Evolutionary conservation across 768 basidiomycete species (phyloP).

Genomic region (Macrolepiota dolichaula): DNA sequence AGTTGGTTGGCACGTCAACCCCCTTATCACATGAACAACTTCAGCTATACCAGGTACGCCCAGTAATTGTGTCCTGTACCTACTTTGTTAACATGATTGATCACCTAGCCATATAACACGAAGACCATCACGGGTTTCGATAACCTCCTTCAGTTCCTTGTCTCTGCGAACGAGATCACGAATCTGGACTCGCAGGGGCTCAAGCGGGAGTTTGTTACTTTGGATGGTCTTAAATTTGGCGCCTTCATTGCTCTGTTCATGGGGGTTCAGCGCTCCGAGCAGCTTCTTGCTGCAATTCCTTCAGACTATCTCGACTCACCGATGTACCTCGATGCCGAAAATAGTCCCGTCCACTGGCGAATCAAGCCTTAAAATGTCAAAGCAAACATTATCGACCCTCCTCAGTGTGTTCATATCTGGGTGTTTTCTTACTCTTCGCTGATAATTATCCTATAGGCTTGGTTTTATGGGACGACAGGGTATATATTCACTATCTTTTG

Average conservation of each 20-base stretch:
- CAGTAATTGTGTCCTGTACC: neutral
- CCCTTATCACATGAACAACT: neutral
- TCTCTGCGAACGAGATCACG: neutral
- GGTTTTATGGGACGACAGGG: neutral
- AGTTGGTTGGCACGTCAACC: neutral
- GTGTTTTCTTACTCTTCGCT: neutral
- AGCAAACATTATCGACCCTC: neutral
- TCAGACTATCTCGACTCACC: neutral
- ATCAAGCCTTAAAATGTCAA: neutral
- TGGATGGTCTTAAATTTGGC: neutral
- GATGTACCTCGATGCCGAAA: neutral
- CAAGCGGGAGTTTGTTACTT: neutral
- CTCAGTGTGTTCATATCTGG: neutral
- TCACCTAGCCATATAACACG: neutral
- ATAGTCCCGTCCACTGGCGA: neutral
- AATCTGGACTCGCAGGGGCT: neutral
- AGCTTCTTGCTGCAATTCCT: neutral
- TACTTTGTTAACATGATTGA: neutral
- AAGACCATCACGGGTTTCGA: neutral
- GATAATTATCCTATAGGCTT: neutral
- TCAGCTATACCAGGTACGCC: neutral
- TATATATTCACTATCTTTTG: neutral
- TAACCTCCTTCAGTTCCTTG: neutral
- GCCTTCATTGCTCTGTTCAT: neutral
- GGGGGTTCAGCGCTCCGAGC: neutral